Evolutionary conservation across 176 grass and related monocot genomes (phyloP).

Genomic region (Aegilops bicornis): DNA sequence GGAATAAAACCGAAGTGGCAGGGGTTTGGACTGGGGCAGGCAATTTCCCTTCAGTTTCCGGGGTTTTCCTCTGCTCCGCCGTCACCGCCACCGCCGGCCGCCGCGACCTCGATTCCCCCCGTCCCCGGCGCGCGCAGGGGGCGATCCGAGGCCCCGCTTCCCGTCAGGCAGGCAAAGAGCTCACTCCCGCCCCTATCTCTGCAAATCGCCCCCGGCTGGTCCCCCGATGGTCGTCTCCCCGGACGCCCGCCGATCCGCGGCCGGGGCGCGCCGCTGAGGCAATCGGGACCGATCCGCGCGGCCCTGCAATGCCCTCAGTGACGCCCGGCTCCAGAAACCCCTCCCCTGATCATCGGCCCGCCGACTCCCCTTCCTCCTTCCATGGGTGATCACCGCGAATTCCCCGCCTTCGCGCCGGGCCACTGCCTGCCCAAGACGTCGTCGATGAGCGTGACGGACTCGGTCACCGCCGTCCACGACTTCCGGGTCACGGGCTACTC

Average conservation of each 20-base stretch:
- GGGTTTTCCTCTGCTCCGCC: background rate
- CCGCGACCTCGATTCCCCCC: background rate
- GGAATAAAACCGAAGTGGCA: background rate
- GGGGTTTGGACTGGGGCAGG: background rate
- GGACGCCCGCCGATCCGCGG: background rate
- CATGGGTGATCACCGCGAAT: background rate
- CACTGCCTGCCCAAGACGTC: conserved; percentile 15
- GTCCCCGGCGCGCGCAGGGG: background rate
- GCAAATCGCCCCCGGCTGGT: background rate
- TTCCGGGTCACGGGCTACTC: conserved; percentile 41
- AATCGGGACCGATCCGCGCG: background rate
- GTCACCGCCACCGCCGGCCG: background rate
- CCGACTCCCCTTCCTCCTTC: background rate
- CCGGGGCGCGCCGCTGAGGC: background rate
- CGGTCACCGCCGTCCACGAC: conserved; percentile 36
- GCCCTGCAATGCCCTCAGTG: background rate
- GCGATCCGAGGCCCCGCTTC: too few species aligned
- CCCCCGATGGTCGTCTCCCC: background rate
- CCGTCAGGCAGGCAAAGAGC: background rate
- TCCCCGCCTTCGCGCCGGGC: background rate
- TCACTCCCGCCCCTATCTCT: background rate
- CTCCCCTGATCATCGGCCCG: background rate
- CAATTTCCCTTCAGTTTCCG: background rate
- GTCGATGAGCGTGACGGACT: conserved; percentile 37
- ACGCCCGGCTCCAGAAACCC: background rate